Evolutionary conservation across 2,329 filamentous ascomycete genomes (phyloP), one percentile per base, ranked within the genome.

Genomic region (Neofusicoccum sp.): DNA sequence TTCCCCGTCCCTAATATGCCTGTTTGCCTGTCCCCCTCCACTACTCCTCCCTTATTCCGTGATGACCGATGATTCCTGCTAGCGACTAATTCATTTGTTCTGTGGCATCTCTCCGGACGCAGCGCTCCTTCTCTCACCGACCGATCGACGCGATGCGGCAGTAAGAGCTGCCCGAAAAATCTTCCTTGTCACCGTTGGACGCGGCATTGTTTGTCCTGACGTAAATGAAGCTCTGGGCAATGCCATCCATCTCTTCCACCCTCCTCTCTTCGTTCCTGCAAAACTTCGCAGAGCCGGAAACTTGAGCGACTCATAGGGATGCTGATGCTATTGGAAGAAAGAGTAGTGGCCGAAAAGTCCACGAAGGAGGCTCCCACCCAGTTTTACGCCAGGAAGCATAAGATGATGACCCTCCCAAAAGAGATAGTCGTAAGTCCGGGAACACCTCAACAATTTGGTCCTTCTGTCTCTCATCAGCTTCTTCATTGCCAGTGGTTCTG

Each of bases 401-500:
- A 58, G 39, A 58, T 45, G 11, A 58, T 58, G 54, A 58, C 54
- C 41, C n/a, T 45, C 28, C 31, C 39, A 28, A 58, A 45, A 45
- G 54, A 45, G 37, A 58, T 22, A 44, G 54, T 58, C 41, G 41
- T 36, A n/a, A 58, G 9, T 36, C 39, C 41, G 41, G 54, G 54
- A 58, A 58, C 16, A 31, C 4, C 14, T 14, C 28, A n/a, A 31
- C 54, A 58, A 45, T 58, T 47, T 34, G 31, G 39, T 58, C 12
- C 29, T 43, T 43, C 41, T 36, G 4, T 22, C 41, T 34, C 43
- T 41, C 9, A 36, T 16, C 9, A 37, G 39, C 11, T 28, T n/a
- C 9, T 37, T 82, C 80, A 87, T 71, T 87, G 84, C 85, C 89
- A 96, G 77, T 95, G 91, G 31, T 71, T 69, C 48, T 50, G 54